Percentiles rank a stretch among this genome's conserved stretches.
phyloP scores from a whole-genome alignment of 192 early-diverging fungal genomes.

The Pilaira anomala region DNA sequence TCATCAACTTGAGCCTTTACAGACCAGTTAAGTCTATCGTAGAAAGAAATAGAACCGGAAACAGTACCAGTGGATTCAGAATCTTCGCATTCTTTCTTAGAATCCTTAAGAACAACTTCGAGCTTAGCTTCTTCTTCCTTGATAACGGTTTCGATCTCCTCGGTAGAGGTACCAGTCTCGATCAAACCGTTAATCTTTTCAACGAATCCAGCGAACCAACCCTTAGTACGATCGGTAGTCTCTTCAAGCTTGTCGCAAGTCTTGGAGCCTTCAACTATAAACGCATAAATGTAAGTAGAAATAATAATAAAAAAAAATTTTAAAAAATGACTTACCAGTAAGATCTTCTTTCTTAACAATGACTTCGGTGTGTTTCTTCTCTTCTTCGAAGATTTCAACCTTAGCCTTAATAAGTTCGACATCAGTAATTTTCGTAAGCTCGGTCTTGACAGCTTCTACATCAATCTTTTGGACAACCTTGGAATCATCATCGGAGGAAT shows the following conservation, averaged over 20 bases:
- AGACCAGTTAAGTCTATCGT: neutral
- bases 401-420: neutral
- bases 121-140: neutral
- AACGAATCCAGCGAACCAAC: neutral
- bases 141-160: neutral
- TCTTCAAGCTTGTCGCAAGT: neutral
- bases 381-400: neutral
- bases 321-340: too few relatives aligned
- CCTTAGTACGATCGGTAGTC: neutral
- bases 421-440: slow-evolving; percentile 1
- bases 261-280: neutral
- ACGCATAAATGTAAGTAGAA: too few relatives aligned
- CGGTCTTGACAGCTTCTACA: neutral
- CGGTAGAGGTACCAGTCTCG: neutral
- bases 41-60: neutral
- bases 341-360: neutral
- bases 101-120: neutral
- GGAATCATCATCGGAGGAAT: neutral
- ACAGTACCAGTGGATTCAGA: too few relatives aligned
- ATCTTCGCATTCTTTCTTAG: neutral
- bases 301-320: too few relatives aligned
- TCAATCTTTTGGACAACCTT: neutral
- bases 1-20: neutral
- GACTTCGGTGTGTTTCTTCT: neutral
- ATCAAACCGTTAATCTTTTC: neutral